These are phyloP conservation scores for Sphagnum contortum DNA, from an alignment of 225 moss, liverwort and hornwort species.

Conservation along the genomic window DNA sequence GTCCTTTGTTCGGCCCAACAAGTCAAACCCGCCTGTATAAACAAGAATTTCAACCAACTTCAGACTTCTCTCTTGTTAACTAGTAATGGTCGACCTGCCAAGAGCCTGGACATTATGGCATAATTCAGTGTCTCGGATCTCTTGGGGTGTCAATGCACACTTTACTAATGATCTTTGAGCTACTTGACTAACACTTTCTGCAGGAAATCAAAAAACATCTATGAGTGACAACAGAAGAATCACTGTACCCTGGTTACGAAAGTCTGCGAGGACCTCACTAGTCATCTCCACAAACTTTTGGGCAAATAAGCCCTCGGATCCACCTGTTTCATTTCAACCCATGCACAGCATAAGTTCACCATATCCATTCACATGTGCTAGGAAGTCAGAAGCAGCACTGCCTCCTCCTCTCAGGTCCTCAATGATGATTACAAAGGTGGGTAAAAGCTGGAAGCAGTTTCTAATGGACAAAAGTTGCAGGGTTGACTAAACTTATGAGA, in stretches of 20 bases:
- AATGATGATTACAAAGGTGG: too few relatives aligned
- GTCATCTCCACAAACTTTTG: conserved; percentile 75
- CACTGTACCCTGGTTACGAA: conserved; percentile 76
- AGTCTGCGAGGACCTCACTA: conserved; percentile 42
- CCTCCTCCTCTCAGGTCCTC: too few relatives aligned
- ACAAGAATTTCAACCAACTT: neutral
- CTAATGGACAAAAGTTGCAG: neutral
- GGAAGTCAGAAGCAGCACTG: neutral
- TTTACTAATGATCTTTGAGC: too few relatives aligned
- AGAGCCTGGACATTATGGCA: neutral
- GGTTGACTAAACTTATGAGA: too few relatives aligned
- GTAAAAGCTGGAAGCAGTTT: neutral
- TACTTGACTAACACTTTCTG: too few relatives aligned
- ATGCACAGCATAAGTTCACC: neutral
- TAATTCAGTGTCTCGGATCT: too few relatives aligned
- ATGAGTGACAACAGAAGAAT: neutral
- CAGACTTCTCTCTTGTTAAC: neutral
- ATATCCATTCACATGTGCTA: neutral
- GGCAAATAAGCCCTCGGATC: conserved; percentile 92
- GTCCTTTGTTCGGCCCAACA: conserved; percentile 93
- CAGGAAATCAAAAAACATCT: too few relatives aligned
- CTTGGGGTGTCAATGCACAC: too few relatives aligned
- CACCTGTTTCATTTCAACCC: conserved; percentile 35
- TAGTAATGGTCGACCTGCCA: neutral
- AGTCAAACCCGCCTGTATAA: conserved; percentile 76